A percentile compares a stretch with the other conserved stretches of the same genome.
phyloP scores from a whole-genome alignment of 805 yeast genomes.

The Saccharomycopsis oosterbeekiorum region DNA sequence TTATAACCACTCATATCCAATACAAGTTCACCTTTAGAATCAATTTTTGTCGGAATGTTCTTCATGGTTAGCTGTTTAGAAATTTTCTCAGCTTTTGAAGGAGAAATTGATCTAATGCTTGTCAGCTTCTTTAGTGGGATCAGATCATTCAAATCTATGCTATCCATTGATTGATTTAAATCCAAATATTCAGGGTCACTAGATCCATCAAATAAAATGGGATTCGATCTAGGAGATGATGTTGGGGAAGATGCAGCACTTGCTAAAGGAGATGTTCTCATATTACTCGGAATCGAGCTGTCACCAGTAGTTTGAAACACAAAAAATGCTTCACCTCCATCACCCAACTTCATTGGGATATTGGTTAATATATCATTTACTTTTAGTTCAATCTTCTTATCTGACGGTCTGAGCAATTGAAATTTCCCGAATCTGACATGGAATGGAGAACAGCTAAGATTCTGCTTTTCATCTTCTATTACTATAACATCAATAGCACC shows the following conservation, averaged over 20 bases:
- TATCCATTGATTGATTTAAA: conserved; percentile 1
- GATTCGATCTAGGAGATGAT: conserved; percentile 16
- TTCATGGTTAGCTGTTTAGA: conserved; percentile 55
- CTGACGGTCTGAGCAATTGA: conserved; percentile 85
- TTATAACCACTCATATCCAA: conserved; percentile 95
- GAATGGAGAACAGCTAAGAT: conserved; percentile 86
- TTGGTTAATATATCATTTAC: conserved; percentile 77
- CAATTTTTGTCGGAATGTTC: conserved; percentile 81
- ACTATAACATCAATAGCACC: conserved; percentile 98
- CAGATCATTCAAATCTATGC: neutral
- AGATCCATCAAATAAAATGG: conserved; percentile 9
- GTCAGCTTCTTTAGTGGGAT: conserved; percentile 12
- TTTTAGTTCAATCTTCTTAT: conserved; percentile 81
- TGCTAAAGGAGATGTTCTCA: conserved; percentile 80
- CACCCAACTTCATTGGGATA: conserved; percentile 92
- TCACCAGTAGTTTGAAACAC: conserved; percentile 77
- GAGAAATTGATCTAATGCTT: conserved; percentile 16
- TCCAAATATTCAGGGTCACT: conserved; percentile 26
- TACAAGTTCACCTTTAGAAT: conserved; percentile 80
- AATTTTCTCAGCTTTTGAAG: conserved; percentile 43
- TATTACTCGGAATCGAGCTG: conserved; percentile 54
- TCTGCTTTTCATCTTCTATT: conserved; percentile 74
- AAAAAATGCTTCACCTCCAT: conserved; percentile 96
- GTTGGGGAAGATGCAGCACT: conserved; percentile 38
- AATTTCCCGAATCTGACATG: conserved; percentile 95